Evolutionary conservation across 805 yeast species (phyloP).

Genomic region (Sungouiella thailandica): DNA sequence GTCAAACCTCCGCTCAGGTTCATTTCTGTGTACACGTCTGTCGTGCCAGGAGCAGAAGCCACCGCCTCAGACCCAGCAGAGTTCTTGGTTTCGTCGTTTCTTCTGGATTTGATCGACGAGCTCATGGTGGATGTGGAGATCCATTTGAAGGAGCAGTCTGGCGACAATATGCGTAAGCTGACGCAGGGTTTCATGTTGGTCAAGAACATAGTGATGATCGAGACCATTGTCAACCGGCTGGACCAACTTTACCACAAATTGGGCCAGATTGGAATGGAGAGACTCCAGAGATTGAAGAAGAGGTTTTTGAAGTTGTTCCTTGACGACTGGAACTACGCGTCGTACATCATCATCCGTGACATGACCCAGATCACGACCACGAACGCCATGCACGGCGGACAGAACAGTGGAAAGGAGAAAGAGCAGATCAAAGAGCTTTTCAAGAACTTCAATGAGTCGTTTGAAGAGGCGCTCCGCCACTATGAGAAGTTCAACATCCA

Average conservation of each 20-base stretch:
- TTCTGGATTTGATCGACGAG: constrained; percentile 75
- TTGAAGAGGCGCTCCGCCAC: constrained; percentile 68
- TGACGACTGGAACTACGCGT: constrained; percentile 74
- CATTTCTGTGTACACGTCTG: constrained; percentile 43
- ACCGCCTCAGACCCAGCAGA: constrained; percentile 8
- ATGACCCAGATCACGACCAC: constrained; percentile 64
- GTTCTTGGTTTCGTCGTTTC: constrained; percentile 57
- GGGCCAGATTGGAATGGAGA: constrained; percentile 53
- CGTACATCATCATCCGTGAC: constrained; percentile 67
- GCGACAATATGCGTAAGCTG: constrained; percentile 31
- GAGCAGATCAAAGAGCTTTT: constrained; percentile 83
- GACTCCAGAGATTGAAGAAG: constrained; percentile 66
- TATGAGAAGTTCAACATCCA: constrained; percentile 63
- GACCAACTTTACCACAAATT: constrained; percentile 47
- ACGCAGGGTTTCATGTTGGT: constrained; percentile 66
- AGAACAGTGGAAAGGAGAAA: constrained; percentile 59
- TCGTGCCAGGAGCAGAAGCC: constrained; percentile 34
- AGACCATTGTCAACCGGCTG: constrained; percentile 62
- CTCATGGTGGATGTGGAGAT: constrained; percentile 61
- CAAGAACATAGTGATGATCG: constrained; percentile 69
- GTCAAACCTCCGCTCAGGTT: constrained; percentile 50
- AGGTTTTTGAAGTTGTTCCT: constrained; percentile 69
- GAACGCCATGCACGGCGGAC: constrained; percentile 36
- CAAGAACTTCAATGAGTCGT: constrained; percentile 72
- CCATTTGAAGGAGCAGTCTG: constrained; percentile 40